phyloP scores from a whole-genome alignment of 177 flowering plant genomes.

The Telopea speciosissima region DNA sequence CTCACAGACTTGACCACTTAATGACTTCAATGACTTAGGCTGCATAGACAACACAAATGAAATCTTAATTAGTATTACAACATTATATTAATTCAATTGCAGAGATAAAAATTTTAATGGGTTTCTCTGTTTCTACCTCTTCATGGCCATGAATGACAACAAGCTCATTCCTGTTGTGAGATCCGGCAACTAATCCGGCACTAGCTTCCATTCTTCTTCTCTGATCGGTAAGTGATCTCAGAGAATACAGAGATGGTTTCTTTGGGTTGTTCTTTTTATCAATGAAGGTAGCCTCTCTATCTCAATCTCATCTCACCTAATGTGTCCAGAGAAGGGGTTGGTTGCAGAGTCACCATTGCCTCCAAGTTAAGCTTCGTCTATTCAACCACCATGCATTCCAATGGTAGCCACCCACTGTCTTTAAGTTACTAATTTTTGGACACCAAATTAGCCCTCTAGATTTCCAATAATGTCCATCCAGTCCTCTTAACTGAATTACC shows the following conservation, averaged over 20 bases:
- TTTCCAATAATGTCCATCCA: not conserved
- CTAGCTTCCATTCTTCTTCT: conserved; percentile 72
- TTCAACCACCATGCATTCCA: conserved; percentile 28
- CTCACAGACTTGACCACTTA: conserved; percentile 92
- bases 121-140: conserved; percentile 49
- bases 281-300: conserved; percentile 14
- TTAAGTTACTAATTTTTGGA: not conserved
- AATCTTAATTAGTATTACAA: not conserved
- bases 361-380: conserved; percentile 64
- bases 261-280: conserved; percentile 19
- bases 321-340: conserved; percentile 27
- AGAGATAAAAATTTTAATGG: not conserved
- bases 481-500: not conserved
- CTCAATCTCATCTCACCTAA: conserved; percentile 21
- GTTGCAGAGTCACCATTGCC: conserved; percentile 97
- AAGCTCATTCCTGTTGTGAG: conserved; percentile 94
- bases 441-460: not conserved
- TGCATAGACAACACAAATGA: conserved; percentile 29
- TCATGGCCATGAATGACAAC: conserved; percentile 97
- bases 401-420: conserved; percentile 10
- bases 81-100: no score
- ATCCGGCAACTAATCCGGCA: conserved; percentile 94
- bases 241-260: conserved; percentile 10
- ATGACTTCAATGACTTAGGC: conserved; percentile 77
- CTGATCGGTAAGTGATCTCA: not conserved